Percentiles rank a stretch among this genome's conserved stretches.
phyloP scores from a whole-genome alignment of 2,329 filamentous ascomycete genomes.

The Hymenoscyphus repandus region DNA sequence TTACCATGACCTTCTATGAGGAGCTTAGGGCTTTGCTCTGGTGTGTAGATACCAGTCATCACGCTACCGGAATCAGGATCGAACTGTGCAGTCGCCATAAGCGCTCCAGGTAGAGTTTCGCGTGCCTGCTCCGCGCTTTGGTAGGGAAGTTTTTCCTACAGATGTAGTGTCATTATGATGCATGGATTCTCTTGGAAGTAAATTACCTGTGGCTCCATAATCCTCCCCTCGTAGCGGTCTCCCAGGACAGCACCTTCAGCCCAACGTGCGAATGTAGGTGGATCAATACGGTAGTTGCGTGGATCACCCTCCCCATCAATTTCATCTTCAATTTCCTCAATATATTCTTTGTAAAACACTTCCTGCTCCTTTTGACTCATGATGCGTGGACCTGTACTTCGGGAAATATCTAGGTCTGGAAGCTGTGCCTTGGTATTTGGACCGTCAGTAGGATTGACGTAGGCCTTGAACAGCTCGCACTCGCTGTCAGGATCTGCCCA shows the following conservation, averaged over 20 bases:
- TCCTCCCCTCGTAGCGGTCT: slow-evolving; percentile 20
- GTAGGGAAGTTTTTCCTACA: neutral
- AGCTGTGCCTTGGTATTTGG: neutral
- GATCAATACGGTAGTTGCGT: slow-evolving; percentile 35
- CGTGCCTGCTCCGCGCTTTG: neutral
- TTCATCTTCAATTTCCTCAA: slow-evolving; percentile 34
- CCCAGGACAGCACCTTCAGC: slow-evolving; percentile 29
- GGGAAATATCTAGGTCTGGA: slow-evolving; percentile 6
- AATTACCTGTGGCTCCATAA: slow-evolving; percentile 18
- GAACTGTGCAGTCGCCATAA: neutral
- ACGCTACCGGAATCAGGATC: neutral
- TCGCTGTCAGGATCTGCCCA: slow-evolving; percentile 30
- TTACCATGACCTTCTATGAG: neutral
- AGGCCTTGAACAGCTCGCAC: slow-evolving; percentile 17
- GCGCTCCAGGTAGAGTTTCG: neutral
- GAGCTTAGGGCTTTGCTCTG: neutral
- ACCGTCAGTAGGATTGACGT: slow-evolving; percentile 3
- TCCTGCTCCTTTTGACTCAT: slow-evolving; percentile 18
- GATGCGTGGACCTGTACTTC: slow-evolving; percentile 8
- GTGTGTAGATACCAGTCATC: neutral
- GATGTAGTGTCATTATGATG: neutral
- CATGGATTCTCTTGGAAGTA: slow-evolving; percentile 14
- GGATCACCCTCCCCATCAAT: slow-evolving; percentile 39
- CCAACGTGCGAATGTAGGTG: slow-evolving; percentile 40
- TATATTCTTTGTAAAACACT: slow-evolving; percentile 18